Base-by-base conservation (phyloP, 805 yeast species). In the Schwanniomyces occidentalis region DNA sequence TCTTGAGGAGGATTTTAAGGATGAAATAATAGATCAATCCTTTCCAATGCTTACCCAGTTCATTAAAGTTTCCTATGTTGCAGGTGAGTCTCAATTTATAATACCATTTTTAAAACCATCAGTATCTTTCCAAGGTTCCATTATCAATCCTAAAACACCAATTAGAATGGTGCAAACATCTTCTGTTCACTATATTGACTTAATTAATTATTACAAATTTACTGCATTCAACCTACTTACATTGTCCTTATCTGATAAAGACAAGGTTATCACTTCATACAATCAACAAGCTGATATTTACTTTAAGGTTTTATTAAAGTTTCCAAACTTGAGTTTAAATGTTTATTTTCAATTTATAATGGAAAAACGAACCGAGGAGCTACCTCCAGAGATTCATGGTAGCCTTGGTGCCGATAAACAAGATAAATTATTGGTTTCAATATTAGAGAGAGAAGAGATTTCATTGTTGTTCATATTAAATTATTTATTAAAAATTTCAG, bases 391-490 rank as follows among this genome's bases (percentile, higher is more conserved):
- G 6, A 9, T 8, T 7, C 22, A 20, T 20, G 22, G 22, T 20
- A 8, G 9, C 9, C 9, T 8, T 9, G 7, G 9, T 20, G 22
- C 22, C 9, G 22, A 20, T 20, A 20, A 20, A 8, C 17, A 17
- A 12, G 30, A 27, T 19, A 25, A 25, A 21, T 10, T 35, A 9
- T 16, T 37, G 5, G 28, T 35, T 6, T 27, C 23, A 9, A 21
- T 43, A 7, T 12, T 18, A 6, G 52, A 51, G 26, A 46, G 68
- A 34, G 63, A 55, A 32, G 67, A 63, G 38, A 42, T 61, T 4
- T 47, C 67, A 3, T 44, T 61, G 31, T 29, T 61, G 38, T 62
- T 42, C 27, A 32, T 54, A 1, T 31, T 63, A 5, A 59, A 58
- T 31, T 46, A 49, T 35, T 33, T 58, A 13, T 40, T 56, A 13